Evolutionary conservation across 2,329 filamentous ascomycete genomes (phyloP).

Genomic region (Colletotrichum chlorophyti): DNA sequence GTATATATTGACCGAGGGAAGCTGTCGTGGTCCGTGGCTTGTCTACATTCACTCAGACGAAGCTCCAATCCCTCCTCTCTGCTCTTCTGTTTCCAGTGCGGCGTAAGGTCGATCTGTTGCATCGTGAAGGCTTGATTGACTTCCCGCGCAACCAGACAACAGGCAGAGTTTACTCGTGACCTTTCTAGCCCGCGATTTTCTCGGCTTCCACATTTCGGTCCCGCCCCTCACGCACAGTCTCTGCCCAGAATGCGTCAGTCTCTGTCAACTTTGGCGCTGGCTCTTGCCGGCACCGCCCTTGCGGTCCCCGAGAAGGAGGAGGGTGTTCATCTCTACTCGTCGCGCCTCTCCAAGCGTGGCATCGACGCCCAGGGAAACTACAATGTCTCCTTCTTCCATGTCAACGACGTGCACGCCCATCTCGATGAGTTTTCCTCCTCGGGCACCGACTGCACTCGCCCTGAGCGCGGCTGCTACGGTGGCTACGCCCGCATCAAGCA

Average conservation of each 20-base stretch:
- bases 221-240: not conserved
- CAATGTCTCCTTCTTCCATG: slow-evolving; percentile 71
- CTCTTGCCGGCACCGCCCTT: slow-evolving; percentile 36
- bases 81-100: not conserved
- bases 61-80: not conserved
- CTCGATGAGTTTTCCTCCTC: slow-evolving; percentile 67
- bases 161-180: not conserved
- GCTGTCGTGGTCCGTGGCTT: no score
- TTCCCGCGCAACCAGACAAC: not conserved
- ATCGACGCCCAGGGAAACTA: slow-evolving; percentile 56
- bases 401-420: slow-evolving; percentile 74
- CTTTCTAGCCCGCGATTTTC: no score
- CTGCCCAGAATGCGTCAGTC: slow-evolving; percentile 14
- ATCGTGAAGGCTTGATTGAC: slow-evolving; percentile 19
- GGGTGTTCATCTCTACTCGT: slow-evolving; percentile 57
- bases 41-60: no score
- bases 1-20: slow-evolving; percentile 7
- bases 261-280: slow-evolving; percentile 27
- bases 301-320: slow-evolving; percentile 37
- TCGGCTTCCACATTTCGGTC: no score
- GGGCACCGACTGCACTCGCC: slow-evolving; percentile 66
- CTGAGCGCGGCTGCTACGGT: slow-evolving; percentile 65
- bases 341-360: slow-evolving; percentile 55
- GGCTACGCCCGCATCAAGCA: slow-evolving; percentile 71
- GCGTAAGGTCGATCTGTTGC: not conserved